Percentiles rank a stretch among this genome's conserved stretches.
Evolutionary conservation across 1,284 basidiomycete species (phyloP).

Genomic region (Ceratobasidium sp.): DNA sequence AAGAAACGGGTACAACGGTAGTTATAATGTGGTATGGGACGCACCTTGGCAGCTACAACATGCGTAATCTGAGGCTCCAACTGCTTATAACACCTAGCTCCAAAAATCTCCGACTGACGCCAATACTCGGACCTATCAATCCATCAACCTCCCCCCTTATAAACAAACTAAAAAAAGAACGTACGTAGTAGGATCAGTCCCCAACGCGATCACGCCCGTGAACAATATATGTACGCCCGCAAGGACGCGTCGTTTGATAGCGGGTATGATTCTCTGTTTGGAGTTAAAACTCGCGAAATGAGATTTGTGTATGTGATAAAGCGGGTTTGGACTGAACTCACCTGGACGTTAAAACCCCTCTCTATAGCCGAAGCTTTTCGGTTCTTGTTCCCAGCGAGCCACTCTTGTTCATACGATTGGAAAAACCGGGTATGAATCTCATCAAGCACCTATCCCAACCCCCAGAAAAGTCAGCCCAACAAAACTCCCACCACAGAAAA

Average conservation of each 20-base stretch:
- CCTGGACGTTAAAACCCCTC: constrained; percentile 70
- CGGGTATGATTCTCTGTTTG: constrained; percentile 82
- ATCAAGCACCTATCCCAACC: constrained; percentile 53
- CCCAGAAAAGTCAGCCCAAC: background rate
- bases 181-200: constrained; percentile 76
- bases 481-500: constrained; percentile 1
- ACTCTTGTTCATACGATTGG: constrained; percentile 66
- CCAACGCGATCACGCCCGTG: constrained; percentile 93
- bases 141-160: background rate
- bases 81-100: constrained; percentile 83
- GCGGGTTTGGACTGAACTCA: constrained; percentile 57
- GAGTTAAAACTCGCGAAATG: background rate
- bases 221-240: constrained; percentile 87
- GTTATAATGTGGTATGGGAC: constrained; percentile 49
- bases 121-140: constrained; percentile 81
- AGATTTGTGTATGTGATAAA: constrained; percentile 23
- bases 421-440: constrained; percentile 86
- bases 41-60: constrained; percentile 88
- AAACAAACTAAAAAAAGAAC: constrained; percentile 46
- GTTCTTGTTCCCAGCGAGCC: constrained; percentile 60
- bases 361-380: constrained; percentile 49
- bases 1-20: constrained; percentile 83
- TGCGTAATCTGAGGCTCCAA: constrained; percentile 84
- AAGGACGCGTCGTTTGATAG: constrained; percentile 82
- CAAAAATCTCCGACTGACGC: constrained; percentile 89